Base-by-base conservation (phyloP, 345 rosid genomes). In the Eucalyptus marginata region DNA sequence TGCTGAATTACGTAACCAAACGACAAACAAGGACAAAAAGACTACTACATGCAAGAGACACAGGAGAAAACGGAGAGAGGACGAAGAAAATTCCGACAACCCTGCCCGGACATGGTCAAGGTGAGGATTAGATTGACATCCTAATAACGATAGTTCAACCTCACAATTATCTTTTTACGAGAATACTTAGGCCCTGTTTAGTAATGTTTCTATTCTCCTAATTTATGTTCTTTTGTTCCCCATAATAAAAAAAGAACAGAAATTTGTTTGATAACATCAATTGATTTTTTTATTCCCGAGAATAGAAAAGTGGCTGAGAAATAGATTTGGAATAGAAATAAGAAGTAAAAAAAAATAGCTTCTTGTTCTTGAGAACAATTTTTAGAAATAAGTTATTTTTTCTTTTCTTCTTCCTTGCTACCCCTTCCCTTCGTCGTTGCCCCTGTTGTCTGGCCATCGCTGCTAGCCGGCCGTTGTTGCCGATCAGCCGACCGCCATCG, bases 391-490 rank as follows among this genome's bases (percentile, higher is more conserved):
- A 52, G 56, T 52, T 7, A 17, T 52, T 51, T 51, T 51, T 51
- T 51, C 4, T 17, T 52, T 52, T 51, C 4, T 51, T 51, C 9
- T 51, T 51, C 54, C 22, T 51, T 51, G 3, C 22, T 51, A 51
- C 56, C 56, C 20, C 56, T 51, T 51, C 54, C 22, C 54, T 51
- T 51, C 1, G 4, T 0, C 7, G 2, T 51, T 51, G 54, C 54
- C 22, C 54, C 8, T 17, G 2, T 0, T 17, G 9, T 17, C 0
- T 3, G 1, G 56, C 22, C 22, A 51, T 0, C 0, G 22, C 9
- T 0, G 8, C 17, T 51, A 20, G 56, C 9, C 0, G 7, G 4
- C 2, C 4, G 1, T 0, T 3, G 2, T 17, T 0, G 56, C 17
- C 3, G 2, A 4, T 8, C 8, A 17, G 56, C 9, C 8, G 3